A percentile compares a stretch with the other conserved stretches of the same genome.
Evolutionary conservation across 2,329 filamentous ascomycete genomes (phyloP).

Genomic region (Cercospora sp.): DNA sequence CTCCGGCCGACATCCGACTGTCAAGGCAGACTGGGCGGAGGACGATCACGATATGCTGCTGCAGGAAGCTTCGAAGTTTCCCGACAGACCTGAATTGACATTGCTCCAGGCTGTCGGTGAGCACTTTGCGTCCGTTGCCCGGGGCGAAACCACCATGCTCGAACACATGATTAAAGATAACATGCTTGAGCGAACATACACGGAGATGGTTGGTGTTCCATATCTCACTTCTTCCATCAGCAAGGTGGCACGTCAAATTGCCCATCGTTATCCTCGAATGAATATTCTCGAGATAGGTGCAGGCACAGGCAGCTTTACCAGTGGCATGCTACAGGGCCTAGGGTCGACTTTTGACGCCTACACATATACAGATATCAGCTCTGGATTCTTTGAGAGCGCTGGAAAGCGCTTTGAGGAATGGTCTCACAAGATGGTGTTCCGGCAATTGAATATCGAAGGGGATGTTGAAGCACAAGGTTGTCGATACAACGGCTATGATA

Average conservation of each 20-base stretch:
- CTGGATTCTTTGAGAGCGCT: slow-evolving; percentile 45
- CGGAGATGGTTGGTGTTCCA: slow-evolving; percentile 7
- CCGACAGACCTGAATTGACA: slow-evolving; percentile 1
- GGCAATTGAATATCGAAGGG: slow-evolving; percentile 35
- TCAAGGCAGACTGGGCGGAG: slow-evolving; percentile 13
- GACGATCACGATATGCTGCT: slow-evolving; percentile 11
- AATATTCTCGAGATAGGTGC: slow-evolving; percentile 50
- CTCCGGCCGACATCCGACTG: slow-evolving; percentile 7
- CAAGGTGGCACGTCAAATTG: slow-evolving; percentile 28
- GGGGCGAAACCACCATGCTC: slow-evolving; percentile 15
- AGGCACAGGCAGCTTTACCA: slow-evolving; percentile 48
- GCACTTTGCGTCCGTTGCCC: slow-evolving; percentile 5
- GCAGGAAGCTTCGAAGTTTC: background rate
- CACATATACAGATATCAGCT: slow-evolving; percentile 49
- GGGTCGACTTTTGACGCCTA: slow-evolving; percentile 42
- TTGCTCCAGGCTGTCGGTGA: slow-evolving; percentile 14
- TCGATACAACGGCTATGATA: slow-evolving; percentile 38
- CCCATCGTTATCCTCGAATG: slow-evolving; percentile 44
- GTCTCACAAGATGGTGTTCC: slow-evolving; percentile 36
- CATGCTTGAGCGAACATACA: slow-evolving; percentile 14
- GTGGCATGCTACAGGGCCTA: slow-evolving; percentile 38
- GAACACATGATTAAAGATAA: slow-evolving; percentile 17
- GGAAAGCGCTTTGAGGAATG: slow-evolving; percentile 33
- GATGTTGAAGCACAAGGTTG: slow-evolving; percentile 40
- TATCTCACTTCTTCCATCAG: background rate